Evolutionary conservation across 495 filamentous ascomycete genomes (phyloP), one percentile per base, ranked within the genome.

Genomic region (Aspergillus sparsus): DNA sequence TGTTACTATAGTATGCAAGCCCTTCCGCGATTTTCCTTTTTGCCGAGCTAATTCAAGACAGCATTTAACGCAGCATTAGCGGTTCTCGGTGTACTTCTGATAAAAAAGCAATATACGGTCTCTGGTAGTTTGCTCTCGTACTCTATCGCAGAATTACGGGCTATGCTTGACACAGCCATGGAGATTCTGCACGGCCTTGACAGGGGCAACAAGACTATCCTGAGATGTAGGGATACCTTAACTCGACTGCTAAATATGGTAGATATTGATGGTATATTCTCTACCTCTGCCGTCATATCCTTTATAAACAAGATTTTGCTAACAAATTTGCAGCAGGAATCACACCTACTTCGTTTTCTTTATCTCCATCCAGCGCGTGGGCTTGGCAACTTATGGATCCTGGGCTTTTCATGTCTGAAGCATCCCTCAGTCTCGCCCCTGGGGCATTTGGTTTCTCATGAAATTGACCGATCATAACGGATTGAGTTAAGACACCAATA

Each of bases 1-100:
- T 46, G 54, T 33, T 57, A 47, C 47, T 57, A 57, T 27, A 47
- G 54, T 57, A 57, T 15, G 54, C 51, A 10, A 37, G 0, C 6
- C 6, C 36, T 33, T 21, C 21, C 10, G 16, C 36, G 6, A 27
- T 31, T 8, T 45, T n/a, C 3, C 4, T 15, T 11, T 55, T n/a
- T 56, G 18, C 5, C 15, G 5, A 27, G 27, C 49, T 13, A 12
- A 41, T 5, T 13, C 37, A 5, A 8, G 7, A 7, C 32, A 53
- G 51, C 51, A 7, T 53, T 53, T 12, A 53, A 53, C 37, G 33
- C 51, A 1, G 15, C 51, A 7, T 35, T 53, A 6, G 51, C 51
- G 4, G 41, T 53, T 10, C 9, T 53, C 13, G 51, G 34, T 7
- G 35, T 53, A 1, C 51, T 53, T 3, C 51, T 53, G 5, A 10